These are phyloP conservation scores for Piper longum DNA, from an alignment of 164 flowering plant species.

Conservation along the genomic window DNA sequence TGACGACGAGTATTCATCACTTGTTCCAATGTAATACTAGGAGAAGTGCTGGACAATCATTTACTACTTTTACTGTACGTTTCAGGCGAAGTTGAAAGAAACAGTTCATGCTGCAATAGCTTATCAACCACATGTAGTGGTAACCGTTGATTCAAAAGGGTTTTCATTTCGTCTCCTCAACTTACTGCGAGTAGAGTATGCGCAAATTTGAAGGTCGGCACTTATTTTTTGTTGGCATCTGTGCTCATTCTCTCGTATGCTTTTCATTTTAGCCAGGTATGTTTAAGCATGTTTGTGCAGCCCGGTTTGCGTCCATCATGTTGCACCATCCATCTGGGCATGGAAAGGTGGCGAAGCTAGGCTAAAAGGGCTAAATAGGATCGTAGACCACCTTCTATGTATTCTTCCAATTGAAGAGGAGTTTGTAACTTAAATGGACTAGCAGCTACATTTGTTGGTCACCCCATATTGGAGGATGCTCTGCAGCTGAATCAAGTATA, in stretches of 20 bases:
- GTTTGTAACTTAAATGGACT: constrained; percentile 61
- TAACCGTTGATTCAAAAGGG: constrained; percentile 86
- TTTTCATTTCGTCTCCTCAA: constrained; percentile 78
- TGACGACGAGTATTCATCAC: no score
- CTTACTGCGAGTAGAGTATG: constrained; percentile 24
- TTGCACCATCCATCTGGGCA: constrained; percentile 98
- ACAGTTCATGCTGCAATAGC: constrained; percentile 53
- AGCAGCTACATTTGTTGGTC: constrained; percentile 86
- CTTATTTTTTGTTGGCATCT: constrained; percentile 17
- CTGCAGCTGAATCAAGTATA: constrained; percentile 38
- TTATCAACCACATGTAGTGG: constrained; percentile 77
- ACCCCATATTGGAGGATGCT: constrained; percentile 75
- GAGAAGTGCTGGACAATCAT: no score
- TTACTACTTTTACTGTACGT: constrained; percentile 4
- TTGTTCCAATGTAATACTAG: no score
- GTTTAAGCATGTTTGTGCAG: constrained; percentile 20
- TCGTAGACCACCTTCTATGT: constrained; percentile 85
- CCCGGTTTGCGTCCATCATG: constrained; percentile 72
- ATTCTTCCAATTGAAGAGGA: constrained; percentile 87
- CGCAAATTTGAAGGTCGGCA: not conserved
- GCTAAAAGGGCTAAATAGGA: constrained; percentile 49
- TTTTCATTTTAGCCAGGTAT: constrained; percentile 39
- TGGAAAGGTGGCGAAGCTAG: constrained; percentile 97
- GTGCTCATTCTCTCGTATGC: not conserved
- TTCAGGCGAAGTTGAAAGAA: constrained; percentile 51